Base-by-base conservation (phyloP, 2,329 filamentous ascomycete species). In the Penicillium glabrum region DNA sequence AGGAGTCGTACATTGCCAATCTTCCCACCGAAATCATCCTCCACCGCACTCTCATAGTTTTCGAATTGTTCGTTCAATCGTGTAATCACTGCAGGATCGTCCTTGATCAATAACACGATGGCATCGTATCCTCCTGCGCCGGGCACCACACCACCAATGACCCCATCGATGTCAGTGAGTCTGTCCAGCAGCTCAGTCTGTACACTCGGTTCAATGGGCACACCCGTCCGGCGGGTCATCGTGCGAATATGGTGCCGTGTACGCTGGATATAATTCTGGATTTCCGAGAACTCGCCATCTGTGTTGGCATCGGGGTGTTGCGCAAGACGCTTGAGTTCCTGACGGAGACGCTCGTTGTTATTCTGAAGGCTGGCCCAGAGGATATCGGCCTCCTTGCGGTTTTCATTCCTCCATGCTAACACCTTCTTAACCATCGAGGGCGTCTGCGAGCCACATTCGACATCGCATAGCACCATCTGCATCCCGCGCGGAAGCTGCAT, bases 381-480 rank as follows among this genome's bases (percentile, higher is more conserved):
- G 59, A 74, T 68, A 60, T 85, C 84, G 1, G 92, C 87, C n/a
- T 82, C 83, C 3, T 82, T 81, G 0, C 81, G 77, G 21, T 91
- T 85, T 47, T 82, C 75, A 49, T 84, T 83, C 51, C 89, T 82
- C 95, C 95, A 99, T 31, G 84, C 83, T 3, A 98, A 81, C 14
- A 99, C 90, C 70, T 90, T 85, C 78, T 93, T 96, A 37, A 97
- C 95, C 95, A 99, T 98, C 14, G 91, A 85, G 0, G 96, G 93
- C 8, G 93, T 98, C 78, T 96, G 86, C 48, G 89, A 93, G 31
- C 95, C 95, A 70, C 93, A 96, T 72, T 96, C 91, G 7, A 99
- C 95, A 70, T 99, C 95, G 70, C 92, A 96, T 88, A 99, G 95
- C 58, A 96, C 85, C 63, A 98, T 80, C 24, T 89, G 84, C 64